Evolutionary conservation across 2,329 filamentous ascomycete species (phyloP).

Genomic region (Chaetothyriales sp.): DNA sequence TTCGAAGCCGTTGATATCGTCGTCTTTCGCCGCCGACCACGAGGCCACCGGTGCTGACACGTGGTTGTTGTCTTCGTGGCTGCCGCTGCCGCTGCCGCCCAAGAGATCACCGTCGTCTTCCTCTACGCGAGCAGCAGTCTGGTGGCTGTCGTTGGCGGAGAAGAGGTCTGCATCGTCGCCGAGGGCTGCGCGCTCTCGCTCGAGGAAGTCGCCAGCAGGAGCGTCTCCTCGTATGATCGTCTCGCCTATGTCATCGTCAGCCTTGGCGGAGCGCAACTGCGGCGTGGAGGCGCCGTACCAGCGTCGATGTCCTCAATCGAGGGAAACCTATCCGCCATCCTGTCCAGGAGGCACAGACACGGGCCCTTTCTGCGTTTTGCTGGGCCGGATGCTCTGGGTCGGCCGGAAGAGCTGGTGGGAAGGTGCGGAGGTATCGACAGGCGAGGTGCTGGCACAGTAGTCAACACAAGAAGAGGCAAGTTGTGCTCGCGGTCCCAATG

Average conservation of each 20-base stretch:
- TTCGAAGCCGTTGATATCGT: slow-evolving; percentile 53
- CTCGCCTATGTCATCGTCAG: slow-evolving; percentile 19
- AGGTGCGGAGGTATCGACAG: not conserved
- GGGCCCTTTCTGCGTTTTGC: no score
- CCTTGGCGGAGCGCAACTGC: slow-evolving; percentile 14
- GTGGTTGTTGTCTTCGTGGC: slow-evolving; percentile 23
- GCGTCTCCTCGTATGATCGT: slow-evolving; percentile 13
- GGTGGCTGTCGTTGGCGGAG: slow-evolving; percentile 56
- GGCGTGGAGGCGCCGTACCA: slow-evolving; percentile 23
- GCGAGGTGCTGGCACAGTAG: not conserved
- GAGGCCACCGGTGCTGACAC: slow-evolving; percentile 18
- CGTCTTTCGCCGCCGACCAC: slow-evolving; percentile 28
- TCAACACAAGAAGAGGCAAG: not conserved
- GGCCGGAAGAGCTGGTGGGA: no score
- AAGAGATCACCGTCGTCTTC: slow-evolving; percentile 59
- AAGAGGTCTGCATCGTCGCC: slow-evolving; percentile 93
- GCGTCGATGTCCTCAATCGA: slow-evolving; percentile 65
- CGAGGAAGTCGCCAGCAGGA: slow-evolving; percentile 65
- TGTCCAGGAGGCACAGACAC: slow-evolving; percentile 1
- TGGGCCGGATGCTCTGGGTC: no score
- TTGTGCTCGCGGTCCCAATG: no score
- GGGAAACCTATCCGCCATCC: slow-evolving; percentile 66
- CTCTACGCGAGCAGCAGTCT: slow-evolving; percentile 48
- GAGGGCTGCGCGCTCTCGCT: slow-evolving; percentile 76
- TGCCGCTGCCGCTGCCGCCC: slow-evolving; percentile 49